Evolutionary conservation across 208 protist genomes (phyloP).

Genomic region (Wallacemonas sp.): DNA sequence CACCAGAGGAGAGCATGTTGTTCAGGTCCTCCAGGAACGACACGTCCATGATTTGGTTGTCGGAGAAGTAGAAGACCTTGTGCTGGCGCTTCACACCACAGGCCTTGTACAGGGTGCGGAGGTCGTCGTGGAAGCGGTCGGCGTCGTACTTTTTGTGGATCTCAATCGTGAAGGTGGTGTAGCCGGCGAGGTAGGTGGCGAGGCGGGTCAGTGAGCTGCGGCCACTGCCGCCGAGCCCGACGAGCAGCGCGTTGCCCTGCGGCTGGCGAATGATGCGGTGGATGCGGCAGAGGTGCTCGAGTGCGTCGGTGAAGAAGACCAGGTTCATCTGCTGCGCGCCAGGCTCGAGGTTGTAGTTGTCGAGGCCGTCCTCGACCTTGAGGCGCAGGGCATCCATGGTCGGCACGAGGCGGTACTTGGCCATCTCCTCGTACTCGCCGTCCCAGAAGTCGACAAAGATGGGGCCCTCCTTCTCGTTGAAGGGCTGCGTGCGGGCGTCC

Average conservation of each 20-base stretch:
- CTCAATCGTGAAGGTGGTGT: constrained; percentile 96
- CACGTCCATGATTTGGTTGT: constrained; percentile 97
- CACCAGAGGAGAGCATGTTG: constrained; percentile 97
- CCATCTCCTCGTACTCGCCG: constrained; percentile 91
- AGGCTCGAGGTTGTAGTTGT: constrained; percentile 94
- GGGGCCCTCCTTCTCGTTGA: constrained; percentile 82
- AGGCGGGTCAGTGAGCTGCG: constrained; percentile 96
- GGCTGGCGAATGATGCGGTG: constrained; percentile 96
- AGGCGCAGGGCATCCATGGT: constrained; percentile 86
- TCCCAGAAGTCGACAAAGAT: constrained; percentile 96
- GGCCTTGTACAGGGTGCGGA: constrained; percentile 95
- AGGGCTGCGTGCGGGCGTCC: constrained; percentile 36
- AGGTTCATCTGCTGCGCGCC: constrained; percentile 94
- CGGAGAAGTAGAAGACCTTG: constrained; percentile 98
- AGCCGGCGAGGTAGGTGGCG: constrained; percentile 95
- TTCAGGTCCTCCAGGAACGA: constrained; percentile 98
- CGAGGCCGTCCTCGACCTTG: constrained; percentile 93
- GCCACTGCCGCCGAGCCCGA: constrained; percentile 98
- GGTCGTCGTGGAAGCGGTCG: constrained; percentile 97
- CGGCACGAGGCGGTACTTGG: constrained; percentile 94
- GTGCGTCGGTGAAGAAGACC: constrained; percentile 98
- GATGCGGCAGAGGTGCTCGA: constrained; percentile 97
- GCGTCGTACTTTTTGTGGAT: constrained; percentile 95
- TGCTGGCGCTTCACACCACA: constrained; percentile 94
- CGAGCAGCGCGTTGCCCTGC: constrained; percentile 96